Evolutionary conservation across 1,139 yeast species (phyloP), one percentile per base, ranked within the genome.

Genomic region (Saccharomyces hybrid): DNA sequence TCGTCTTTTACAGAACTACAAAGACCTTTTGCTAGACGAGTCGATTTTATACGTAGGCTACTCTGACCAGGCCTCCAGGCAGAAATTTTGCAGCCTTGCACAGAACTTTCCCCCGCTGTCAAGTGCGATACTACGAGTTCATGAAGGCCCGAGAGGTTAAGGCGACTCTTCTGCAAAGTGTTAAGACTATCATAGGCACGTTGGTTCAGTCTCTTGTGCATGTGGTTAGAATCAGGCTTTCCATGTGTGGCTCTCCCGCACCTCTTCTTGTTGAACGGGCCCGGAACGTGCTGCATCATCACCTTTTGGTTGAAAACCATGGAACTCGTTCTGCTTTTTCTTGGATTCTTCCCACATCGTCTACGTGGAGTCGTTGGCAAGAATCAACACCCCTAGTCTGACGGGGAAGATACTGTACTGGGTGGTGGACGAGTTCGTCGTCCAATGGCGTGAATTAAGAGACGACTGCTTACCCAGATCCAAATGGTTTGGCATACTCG

Each of bases 321-420:
- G 54, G 60, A 78, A 3, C 73, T 57, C 55, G 4, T 84, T 58
- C 80, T 83, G 3, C 16, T 64, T 16, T 16, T 58, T 67, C 51
- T 68, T 70, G 64, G 71, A 78, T 56, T 60, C 82, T 4, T 86
- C 89, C 0, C 76, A 81, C 55, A 84, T 93, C 31, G 71, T 93
- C 1, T 93, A 91, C 65, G 75, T 93, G 27, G 99, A 93, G 71
- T 86, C 96, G 50, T 75, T 93, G 52, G 99, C 99, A 0, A 75
- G 99, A 50, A 97, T 91, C 3, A 75, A 77, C 53, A 73, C 75
- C 14, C 76, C 93, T 56, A 90, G 97, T 66, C 72, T 90, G 41
- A 83, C 93, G 26, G 99, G 98, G 0, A 69, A 73, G 52, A 71
- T 91, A 29, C 69, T 90, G 8, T 73, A 86, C 54, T 90, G 90